phyloP scores from a whole-genome alignment of 2,329 filamentous ascomycete species.

The Lecanosticta acicola region DNA sequence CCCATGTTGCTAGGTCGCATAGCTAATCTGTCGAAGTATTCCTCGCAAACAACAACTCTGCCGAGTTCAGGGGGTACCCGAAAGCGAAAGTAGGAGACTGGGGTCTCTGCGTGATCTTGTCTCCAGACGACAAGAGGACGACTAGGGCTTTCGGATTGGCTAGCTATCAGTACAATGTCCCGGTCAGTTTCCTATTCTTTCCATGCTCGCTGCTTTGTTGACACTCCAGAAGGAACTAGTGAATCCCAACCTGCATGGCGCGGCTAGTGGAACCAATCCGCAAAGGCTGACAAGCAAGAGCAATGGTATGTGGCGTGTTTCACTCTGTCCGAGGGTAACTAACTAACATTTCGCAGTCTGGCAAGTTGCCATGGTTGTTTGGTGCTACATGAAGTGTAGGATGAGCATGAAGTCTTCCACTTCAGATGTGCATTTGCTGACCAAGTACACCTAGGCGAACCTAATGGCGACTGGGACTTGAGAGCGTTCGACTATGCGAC shows the following conservation, averaged over 20 bases:
- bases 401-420: too few relatives aligned
- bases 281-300: background rate
- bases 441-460: too few relatives aligned
- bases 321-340: background rate
- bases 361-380: background rate
- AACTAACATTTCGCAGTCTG: background rate
- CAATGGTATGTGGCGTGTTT: background rate
- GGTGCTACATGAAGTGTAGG: background rate
- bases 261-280: background rate
- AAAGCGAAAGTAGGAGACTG: slow-evolving; percentile 3
- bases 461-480: background rate
- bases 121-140: background rate
- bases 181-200: background rate
- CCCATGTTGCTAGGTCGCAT: background rate
- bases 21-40: slow-evolving; percentile 1
- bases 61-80: background rate
- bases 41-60: background rate
- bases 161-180: background rate
- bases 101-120: background rate
- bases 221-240: background rate
- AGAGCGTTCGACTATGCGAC: background rate
- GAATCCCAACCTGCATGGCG: background rate
- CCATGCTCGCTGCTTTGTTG: background rate
- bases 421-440: too few relatives aligned
- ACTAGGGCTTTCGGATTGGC: background rate